These are phyloP conservation scores for Elsinoe arachidis DNA, from an alignment of 2,329 filamentous ascomycete species.

Conservation along the genomic window DNA sequence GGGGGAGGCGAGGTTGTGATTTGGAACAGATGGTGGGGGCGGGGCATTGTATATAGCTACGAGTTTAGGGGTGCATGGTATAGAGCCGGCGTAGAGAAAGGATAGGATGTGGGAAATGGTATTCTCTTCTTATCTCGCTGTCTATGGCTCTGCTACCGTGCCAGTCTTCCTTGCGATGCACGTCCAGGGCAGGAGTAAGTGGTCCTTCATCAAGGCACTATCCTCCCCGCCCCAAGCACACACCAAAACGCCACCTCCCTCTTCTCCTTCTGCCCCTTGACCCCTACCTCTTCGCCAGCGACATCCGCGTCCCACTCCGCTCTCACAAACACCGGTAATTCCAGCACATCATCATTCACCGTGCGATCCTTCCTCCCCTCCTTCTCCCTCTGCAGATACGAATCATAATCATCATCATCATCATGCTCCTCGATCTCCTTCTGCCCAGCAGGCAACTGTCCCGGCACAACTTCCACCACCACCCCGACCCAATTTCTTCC, in stretches of 20 bases:
- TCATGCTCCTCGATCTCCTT: slow-evolving; percentile 17
- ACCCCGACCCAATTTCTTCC: slow-evolving; percentile 93
- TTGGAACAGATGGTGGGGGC: not conserved
- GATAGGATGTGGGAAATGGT: not conserved
- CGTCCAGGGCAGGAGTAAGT: too few relatives aligned
- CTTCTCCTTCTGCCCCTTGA: slow-evolving; percentile 53
- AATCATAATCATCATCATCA: slow-evolving; percentile 14
- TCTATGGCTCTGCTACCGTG: not conserved
- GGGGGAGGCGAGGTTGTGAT: not conserved
- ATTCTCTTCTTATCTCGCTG: not conserved
- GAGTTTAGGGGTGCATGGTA: not conserved
- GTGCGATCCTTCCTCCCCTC: slow-evolving; percentile 39
- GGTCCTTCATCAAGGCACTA: slow-evolving; percentile 30
- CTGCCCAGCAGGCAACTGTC: slow-evolving; percentile 25
- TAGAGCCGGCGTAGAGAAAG: not conserved
- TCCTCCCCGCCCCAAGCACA: slow-evolving; percentile 78
- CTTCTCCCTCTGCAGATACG: slow-evolving; percentile 25
- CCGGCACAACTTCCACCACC: slow-evolving; percentile 77
- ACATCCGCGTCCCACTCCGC: slow-evolving; percentile 78
- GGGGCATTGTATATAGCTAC: slow-evolving; percentile 1
- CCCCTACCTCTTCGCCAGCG: slow-evolving; percentile 50
- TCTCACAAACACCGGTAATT: slow-evolving; percentile 90
- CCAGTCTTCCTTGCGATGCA: too few relatives aligned
- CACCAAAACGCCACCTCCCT: slow-evolving; percentile 93
- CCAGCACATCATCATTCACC: slow-evolving; percentile 58